Percentiles rank a stretch among this genome's conserved stretches.
phyloP scores from a whole-genome alignment of 73 alveolate species.

The Uronychia binucleata region DNA sequence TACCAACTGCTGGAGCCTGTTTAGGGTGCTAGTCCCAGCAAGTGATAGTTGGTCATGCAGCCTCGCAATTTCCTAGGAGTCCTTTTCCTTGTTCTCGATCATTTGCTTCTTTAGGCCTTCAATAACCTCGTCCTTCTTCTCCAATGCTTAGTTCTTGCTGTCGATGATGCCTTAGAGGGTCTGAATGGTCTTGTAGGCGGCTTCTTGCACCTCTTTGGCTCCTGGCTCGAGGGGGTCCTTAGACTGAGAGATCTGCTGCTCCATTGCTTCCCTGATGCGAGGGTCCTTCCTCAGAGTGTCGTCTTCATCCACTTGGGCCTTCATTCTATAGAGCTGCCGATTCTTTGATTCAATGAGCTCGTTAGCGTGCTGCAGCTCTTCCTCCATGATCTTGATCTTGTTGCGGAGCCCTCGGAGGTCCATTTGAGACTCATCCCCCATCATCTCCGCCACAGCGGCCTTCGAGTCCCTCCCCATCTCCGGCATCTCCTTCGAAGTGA shows the following conservation, averaged over 20 bases:
- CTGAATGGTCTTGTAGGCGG: constrained; percentile 83
- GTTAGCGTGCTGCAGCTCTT: constrained; percentile 25
- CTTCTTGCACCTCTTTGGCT: constrained; percentile 72
- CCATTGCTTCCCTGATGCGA: constrained; percentile 32
- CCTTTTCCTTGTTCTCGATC: constrained; percentile 63
- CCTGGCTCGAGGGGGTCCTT: constrained; percentile 45
- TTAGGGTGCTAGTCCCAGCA: constrained; percentile 59
- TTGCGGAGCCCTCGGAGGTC: constrained; percentile 57
- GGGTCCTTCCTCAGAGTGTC: constrained; percentile 32
- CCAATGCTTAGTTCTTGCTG: constrained; percentile 66
- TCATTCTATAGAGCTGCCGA: constrained; percentile 7
- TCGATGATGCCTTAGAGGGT: constrained; percentile 83
- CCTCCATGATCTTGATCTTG: constrained; percentile 30
- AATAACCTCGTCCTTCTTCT: constrained; percentile 77
- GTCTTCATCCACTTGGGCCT: constrained; percentile 53
- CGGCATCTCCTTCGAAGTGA: constrained; percentile 5
- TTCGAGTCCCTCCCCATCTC: constrained; percentile 5
- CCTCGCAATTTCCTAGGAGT: constrained; percentile 57
- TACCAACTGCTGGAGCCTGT: constrained; percentile 64
- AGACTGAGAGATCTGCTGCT: constrained; percentile 10
- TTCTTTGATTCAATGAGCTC: constrained; percentile 33
- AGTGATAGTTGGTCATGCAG: constrained; percentile 40
- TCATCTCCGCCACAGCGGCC: constrained; percentile 8
- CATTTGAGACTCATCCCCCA: constrained; percentile 10
- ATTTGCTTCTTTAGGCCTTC: constrained; percentile 71